Base-by-base conservation (phyloP, 169 alveolate genomes). In the Plasmodium billcollinsi region DNA sequence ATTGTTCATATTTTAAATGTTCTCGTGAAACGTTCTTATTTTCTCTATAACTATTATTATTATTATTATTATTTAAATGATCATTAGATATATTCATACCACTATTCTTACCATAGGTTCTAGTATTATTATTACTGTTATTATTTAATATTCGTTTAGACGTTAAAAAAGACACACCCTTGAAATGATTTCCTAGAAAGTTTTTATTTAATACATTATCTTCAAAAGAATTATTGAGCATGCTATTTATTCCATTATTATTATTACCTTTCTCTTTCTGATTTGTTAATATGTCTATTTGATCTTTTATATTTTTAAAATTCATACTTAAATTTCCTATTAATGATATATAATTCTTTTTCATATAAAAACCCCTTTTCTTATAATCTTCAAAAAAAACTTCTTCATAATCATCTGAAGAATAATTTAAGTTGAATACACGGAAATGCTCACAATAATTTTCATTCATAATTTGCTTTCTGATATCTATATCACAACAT, bases 401-500 rank as follows among this genome's bases (percentile, higher is more conserved):
- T 50, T 52, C 70, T 47, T 86, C 88, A 86, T 70, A 39, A 39
- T 86, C 88, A 70, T 86, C 88, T 2, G 67, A 24, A 5, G 88
- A 56, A 65, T 71, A 39, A 15, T 73, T 54, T 61, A 86, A 59
- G 21, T 61, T 70, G 24, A 61, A 50, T 8, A 86, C 69, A n/a
- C 71, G 88, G 12, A 71, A 86, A 15, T 49, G 47, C 7, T 86
- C 75, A 6, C 47, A 59, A 3, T 21, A 21, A 2, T 70, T 18
- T 45, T 86, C 88, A 72, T 43, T 59, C 29, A 73, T 49, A 43
- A 86, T 86, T 47, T 69, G 49, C 15, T 86, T 86, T 67, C 18
- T 86, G 14, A 62, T 73, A 72, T 86, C 63, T 71, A 86, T 72
- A 33, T 26, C 63, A 63, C 92, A 86, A 39, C 92, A 86, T 18